Percentiles rank a stretch among this genome's conserved stretches.
These are phyloP conservation scores for Euryodendron excelsum DNA, from an alignment of 148 eudicot genomes.

Conservation along the genomic window DNA sequence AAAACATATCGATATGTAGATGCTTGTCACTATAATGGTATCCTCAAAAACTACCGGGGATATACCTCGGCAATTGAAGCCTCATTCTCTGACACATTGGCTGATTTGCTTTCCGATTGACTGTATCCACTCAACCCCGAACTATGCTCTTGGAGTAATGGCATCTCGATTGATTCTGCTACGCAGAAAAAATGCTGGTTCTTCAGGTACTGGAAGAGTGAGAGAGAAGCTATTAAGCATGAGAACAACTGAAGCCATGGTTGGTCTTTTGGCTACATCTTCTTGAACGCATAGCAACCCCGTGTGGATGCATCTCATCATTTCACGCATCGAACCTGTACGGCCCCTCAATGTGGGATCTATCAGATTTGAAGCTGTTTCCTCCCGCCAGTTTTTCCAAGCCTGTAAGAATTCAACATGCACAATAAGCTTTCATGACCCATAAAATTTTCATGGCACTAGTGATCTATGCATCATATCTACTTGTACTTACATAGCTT, in stretches of 20 bases:
- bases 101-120: neutral
- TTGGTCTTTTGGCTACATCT: constrained; percentile 31
- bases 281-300: constrained; percentile 41
- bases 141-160: neutral
- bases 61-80: constrained; percentile 23
- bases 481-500: constrained; percentile 28
- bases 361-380: constrained; percentile 18
- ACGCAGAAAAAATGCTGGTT: constrained; percentile 23
- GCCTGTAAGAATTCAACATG: constrained; percentile 25
- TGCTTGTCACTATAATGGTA: neutral
- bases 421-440: neutral
- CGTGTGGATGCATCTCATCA: constrained; percentile 45
- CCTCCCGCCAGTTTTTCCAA: constrained; percentile 46
- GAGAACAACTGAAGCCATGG: constrained; percentile 31
- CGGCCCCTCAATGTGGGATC: constrained; percentile 12
- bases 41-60: constrained; percentile 19
- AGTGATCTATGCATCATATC: neutral
- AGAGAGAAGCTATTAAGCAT: constrained; percentile 30
- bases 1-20: neutral
- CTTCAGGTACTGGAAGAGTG: constrained; percentile 26
- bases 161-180: neutral
- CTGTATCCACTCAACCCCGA: neutral
- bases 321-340: constrained; percentile 17
- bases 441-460: neutral
- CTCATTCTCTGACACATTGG: constrained; percentile 13